phyloP scores from a whole-genome alignment of 192 early-diverging fungal species.

The Phycomyces blakesleeanus region DNA sequence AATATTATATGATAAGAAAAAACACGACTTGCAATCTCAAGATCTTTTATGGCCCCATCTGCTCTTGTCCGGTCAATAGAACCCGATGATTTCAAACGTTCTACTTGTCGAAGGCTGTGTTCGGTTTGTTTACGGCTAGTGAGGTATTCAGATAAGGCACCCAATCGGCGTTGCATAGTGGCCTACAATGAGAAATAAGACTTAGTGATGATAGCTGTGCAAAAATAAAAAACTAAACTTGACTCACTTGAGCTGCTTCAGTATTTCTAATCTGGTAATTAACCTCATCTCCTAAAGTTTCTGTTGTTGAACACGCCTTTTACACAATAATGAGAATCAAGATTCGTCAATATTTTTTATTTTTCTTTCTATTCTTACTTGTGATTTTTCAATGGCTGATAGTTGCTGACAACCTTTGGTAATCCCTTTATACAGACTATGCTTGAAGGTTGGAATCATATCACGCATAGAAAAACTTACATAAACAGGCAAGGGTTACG shows the following conservation, averaged over 20 bases:
- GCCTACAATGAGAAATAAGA: background rate
- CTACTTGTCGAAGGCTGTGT: slow-evolving; percentile 20
- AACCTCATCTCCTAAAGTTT: slow-evolving; percentile 19
- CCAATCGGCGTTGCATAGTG: slow-evolving; percentile 18
- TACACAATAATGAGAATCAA: background rate
- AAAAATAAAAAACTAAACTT: background rate
- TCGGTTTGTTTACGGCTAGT: slow-evolving; percentile 19
- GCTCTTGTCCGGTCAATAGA: slow-evolving; percentile 23
- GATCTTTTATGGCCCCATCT: slow-evolving; percentile 24
- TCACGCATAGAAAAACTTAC: slow-evolving; percentile 7
- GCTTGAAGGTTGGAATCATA: background rate
- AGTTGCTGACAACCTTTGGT: slow-evolving; percentile 26
- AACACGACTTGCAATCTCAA: slow-evolving; percentile 19
- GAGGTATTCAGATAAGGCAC: slow-evolving; percentile 24
- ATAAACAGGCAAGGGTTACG: slow-evolving; percentile 29
- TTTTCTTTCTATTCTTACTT: slow-evolving; percentile 2
- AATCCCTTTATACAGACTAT: slow-evolving; percentile 23
- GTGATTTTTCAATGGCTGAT: slow-evolving; percentile 23
- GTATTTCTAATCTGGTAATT: slow-evolving; percentile 25
- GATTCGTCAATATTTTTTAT: background rate
- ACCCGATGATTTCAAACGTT: slow-evolving; percentile 29
- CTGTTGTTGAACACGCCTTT: background rate
- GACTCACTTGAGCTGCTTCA: slow-evolving; percentile 20
- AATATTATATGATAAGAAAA: no score
- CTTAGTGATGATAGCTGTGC: background rate